Evolutionary conservation across 306 rosid genomes (phyloP).

Genomic region (Prunus mume): DNA sequence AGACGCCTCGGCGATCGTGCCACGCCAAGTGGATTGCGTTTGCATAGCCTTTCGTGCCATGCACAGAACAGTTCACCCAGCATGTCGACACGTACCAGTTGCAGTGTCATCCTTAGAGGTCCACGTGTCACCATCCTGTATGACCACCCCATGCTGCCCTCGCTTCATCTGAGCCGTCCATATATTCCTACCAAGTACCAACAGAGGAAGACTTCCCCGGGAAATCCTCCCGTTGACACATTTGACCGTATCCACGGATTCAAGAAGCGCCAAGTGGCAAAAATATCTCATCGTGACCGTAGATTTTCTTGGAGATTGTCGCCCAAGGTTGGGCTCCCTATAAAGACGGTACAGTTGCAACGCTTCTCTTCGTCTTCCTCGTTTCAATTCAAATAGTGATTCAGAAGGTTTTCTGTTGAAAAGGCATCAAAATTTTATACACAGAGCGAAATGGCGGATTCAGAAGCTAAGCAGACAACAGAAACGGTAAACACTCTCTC

Average conservation of each 20-base stretch:
- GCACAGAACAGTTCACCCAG: slow-evolving; percentile 9
- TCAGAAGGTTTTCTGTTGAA: background rate
- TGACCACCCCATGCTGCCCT: background rate
- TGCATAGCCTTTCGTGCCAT: slow-evolving; percentile 16
- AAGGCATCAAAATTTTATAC: background rate
- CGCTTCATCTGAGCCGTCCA: slow-evolving; percentile 9
- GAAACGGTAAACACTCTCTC: slow-evolving; percentile 15
- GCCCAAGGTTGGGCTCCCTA: slow-evolving; percentile 11
- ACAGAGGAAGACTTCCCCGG: background rate
- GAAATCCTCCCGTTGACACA: background rate
- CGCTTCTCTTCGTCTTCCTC: background rate
- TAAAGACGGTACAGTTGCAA: slow-evolving; percentile 8
- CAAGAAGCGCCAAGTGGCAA: slow-evolving; percentile 10
- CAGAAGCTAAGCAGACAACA: slow-evolving; percentile 16
- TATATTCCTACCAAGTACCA: background rate
- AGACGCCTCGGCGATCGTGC: slow-evolving; percentile 25
- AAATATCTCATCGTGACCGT: background rate
- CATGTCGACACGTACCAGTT: slow-evolving; percentile 16
- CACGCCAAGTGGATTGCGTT: slow-evolving; percentile 20
- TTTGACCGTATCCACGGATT: background rate
- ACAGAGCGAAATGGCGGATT: slow-evolving; percentile 30
- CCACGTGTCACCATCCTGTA: slow-evolving; percentile 4
- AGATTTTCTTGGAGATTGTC: background rate
- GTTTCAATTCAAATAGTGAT: background rate
- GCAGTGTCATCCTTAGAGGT: background rate